phyloP scores from a whole-genome alignment of 2,329 filamentous ascomycete species.

The Lasiodiplodia sp. region DNA sequence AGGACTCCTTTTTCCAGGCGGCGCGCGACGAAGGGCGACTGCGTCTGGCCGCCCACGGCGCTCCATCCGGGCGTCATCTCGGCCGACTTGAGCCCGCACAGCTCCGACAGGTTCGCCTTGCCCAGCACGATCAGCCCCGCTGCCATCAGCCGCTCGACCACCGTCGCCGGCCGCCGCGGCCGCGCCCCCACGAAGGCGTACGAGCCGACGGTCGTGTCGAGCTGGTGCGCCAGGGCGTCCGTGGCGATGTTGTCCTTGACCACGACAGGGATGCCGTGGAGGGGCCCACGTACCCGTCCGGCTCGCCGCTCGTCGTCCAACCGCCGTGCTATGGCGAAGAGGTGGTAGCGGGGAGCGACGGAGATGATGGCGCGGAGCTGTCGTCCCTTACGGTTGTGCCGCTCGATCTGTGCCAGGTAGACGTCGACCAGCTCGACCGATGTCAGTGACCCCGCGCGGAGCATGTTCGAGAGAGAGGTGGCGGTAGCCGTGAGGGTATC shows the following conservation, averaged over 20 bases:
- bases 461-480: constrained; percentile 42
- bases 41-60: constrained; percentile 48
- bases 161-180: constrained; percentile 43
- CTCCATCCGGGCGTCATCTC: constrained; percentile 51
- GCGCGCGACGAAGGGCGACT: constrained; percentile 48
- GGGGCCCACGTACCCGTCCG: constrained; percentile 45
- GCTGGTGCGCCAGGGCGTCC: constrained; percentile 40
- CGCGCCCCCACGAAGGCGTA: constrained; percentile 48
- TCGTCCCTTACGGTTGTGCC: constrained; percentile 45
- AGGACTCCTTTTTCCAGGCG: constrained; percentile 47
- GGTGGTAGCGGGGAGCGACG: constrained; percentile 46
- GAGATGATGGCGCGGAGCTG: constrained; percentile 48
- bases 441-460: constrained; percentile 40
- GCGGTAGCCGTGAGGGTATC: constrained; percentile 43
- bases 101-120: constrained; percentile 52
- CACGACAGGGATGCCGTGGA: constrained; percentile 54
- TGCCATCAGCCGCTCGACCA: constrained; percentile 47
- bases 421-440: constrained; percentile 46
- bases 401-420: constrained; percentile 44
- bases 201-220: constrained; percentile 53
- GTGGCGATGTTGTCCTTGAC: constrained; percentile 54
- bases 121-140: constrained; percentile 53
- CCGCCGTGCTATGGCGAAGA: constrained; percentile 46
- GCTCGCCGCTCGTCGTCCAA: constrained; percentile 50
- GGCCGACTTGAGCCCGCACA: constrained; percentile 46